Conservation (phyloP, 164 flowering plant species). For the Nelumbo lutea region DNA sequence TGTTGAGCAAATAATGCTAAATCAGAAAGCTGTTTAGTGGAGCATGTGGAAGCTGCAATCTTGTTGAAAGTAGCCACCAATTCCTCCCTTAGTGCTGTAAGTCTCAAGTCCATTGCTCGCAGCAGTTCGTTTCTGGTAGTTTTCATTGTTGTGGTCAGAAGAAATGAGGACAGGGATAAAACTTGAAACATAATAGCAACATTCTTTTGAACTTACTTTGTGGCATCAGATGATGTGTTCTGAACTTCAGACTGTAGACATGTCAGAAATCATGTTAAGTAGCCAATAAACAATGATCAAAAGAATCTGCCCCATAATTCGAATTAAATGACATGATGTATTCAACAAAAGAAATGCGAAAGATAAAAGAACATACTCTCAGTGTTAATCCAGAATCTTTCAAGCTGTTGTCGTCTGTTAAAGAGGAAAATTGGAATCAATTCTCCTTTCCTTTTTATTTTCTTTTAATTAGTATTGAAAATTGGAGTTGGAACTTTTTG, state of each 20-base stretch:
- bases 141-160: conserved; percentile 7
- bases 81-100: conserved; percentile 48
- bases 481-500: too few relatives aligned
- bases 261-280: conserved; percentile 8
- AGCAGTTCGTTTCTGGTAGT: conserved; percentile 70
- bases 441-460: neutral
- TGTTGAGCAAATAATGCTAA: conserved; percentile 44
- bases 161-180: conserved; percentile 1
- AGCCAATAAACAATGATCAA: neutral
- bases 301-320: neutral
- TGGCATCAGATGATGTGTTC: conserved; percentile 45
- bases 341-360: neutral
- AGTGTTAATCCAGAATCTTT: conserved; percentile 7
- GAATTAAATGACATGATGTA: neutral
- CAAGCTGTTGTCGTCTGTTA: conserved; percentile 27
- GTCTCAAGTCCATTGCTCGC: conserved; percentile 79
- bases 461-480: too few relatives aligned
- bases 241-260: conserved; percentile 37
- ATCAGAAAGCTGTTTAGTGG: conserved; percentile 42
- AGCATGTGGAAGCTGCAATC: conserved; percentile 42
- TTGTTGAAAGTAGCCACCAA: conserved; percentile 43
- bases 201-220: conserved; percentile 50
- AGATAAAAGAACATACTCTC: conserved; percentile 27
- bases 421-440: conserved; percentile 6
- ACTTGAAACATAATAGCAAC: neutral